Evolutionary conservation across 805 yeast genomes (phyloP), one percentile per base, ranked within the genome.

Genomic region (Cephaloascus albidus): DNA sequence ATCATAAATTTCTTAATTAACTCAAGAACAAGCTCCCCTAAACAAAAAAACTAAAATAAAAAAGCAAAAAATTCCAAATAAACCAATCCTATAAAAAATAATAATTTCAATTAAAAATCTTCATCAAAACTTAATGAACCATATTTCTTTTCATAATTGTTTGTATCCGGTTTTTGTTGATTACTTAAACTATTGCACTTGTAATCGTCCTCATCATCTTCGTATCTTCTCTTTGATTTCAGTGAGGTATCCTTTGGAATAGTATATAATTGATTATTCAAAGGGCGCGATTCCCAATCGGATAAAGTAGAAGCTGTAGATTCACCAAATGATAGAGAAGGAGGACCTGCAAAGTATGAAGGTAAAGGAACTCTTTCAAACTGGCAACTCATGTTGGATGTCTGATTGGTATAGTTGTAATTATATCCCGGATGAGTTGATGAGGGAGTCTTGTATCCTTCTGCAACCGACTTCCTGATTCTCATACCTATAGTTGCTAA

Each of bases 401-500:
- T 26, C 33, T 34, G 10, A 35, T 16, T 18, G 18, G 4, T 10
- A 3, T 28, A 16, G 38, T 36, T 35, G 20, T 27, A 35, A 16
- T 42, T 36, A 8, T 40, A 36, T 32, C 43, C 40, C 39, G 53
- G 40, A 18, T 45, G 40, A 33, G 41, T 36, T 17, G 40, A 35
- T 3, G 45, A 38, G n/a, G 47, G 46, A 10, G 40, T 48, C 14
- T 49, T 45, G 53, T 80, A 79, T 1, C 88, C 88, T 35, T 78
- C 78, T 27, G 74, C 65, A 3, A 82, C 76, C 2, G 82, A 68
- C 47, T 80, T 78, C 50, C 90, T 70, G 42, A 83, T 75, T 45
- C 86, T 68, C 86, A 80, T 81, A 0, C 87, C 88, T 4, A 81
- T 51, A 1, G 79, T 70, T 33, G 77, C 69, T 18, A 81, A 63